Percentiles rank a stretch among this genome's conserved stretches.
phyloP scores from a whole-genome alignment of 176 grass and related monocot species.

The Eleusine indica region DNA sequence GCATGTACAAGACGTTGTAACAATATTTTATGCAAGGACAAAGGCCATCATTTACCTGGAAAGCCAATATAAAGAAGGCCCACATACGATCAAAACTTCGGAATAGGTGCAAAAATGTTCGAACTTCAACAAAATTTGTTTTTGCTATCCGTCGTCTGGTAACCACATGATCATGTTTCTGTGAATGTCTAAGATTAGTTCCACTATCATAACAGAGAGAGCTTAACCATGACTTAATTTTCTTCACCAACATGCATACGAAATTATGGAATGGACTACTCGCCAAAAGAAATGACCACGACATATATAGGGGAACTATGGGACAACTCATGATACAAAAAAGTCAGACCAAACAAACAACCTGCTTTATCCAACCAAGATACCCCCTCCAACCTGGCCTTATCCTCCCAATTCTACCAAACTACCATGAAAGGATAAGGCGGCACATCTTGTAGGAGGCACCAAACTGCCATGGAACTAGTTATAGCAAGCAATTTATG shows the following conservation, averaged over 20 bases:
- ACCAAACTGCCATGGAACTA: no score
- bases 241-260: neutral
- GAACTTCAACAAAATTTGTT: slow-evolving; percentile 99
- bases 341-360: no score
- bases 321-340: no score
- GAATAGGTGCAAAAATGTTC: slow-evolving; percentile 94
- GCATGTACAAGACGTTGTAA: slow-evolving; percentile 23
- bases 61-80: slow-evolving; percentile 90
- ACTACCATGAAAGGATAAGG: no score
- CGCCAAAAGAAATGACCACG: neutral
- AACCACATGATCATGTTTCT: slow-evolving; percentile 49
- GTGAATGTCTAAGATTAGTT: slow-evolving; percentile 32
- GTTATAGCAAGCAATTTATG: no score
- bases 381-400: no score
- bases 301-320: neutral
- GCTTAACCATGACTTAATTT: slow-evolving; percentile 29
- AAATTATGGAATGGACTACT: neutral
- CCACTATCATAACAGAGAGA: slow-evolving; percentile 6
- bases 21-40: slow-evolving; percentile 18
- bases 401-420: no score
- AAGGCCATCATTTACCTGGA: slow-evolving; percentile 68
- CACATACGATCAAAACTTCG: slow-evolving; percentile 99
- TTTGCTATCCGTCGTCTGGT: slow-evolving; percentile 56
- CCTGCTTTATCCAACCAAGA: no score
- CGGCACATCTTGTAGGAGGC: no score